A percentile compares a stretch with the other conserved stretches of the same genome.
Evolutionary conservation across 179 eudicot genomes (phyloP).

Genomic region (Beta corolliflora): DNA sequence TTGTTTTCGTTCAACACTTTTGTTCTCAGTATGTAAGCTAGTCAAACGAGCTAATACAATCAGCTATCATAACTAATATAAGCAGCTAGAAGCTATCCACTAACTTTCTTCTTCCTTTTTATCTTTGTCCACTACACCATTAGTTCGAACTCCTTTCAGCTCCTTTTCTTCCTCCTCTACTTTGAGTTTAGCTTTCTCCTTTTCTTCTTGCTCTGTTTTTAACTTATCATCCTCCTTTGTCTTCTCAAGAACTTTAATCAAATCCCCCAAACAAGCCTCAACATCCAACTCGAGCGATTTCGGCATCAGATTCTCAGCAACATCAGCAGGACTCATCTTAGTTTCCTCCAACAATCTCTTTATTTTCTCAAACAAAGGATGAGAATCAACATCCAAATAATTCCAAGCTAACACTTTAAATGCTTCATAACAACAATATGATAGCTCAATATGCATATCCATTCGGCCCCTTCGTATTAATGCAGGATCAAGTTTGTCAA

Average conservation of each 20-base stretch:
- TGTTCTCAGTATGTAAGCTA: no score
- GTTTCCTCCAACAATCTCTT: slow-evolving; percentile 28
- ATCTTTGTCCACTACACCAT: slow-evolving; percentile 6
- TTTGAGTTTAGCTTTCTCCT: slow-evolving; percentile 16
- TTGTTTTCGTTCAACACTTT: no score
- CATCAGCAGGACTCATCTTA: slow-evolving; percentile 49
- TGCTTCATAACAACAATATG: background rate
- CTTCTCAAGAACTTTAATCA: slow-evolving; percentile 42
- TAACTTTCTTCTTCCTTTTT: background rate
- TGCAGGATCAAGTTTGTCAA: slow-evolving; percentile 14
- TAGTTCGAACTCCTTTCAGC: background rate
- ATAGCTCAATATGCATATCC: slow-evolving; percentile 12
- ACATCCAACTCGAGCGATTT: slow-evolving; percentile 28
- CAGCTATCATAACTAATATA: no score
- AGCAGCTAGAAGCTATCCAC: no score
- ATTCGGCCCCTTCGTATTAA: background rate
- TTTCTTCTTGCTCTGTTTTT: slow-evolving; percentile 21
- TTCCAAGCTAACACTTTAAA: slow-evolving; percentile 8
- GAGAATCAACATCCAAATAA: slow-evolving; percentile 1
- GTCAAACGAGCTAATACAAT: no score
- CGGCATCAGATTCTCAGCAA: slow-evolving; percentile 48
- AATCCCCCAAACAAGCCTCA: slow-evolving; percentile 28
- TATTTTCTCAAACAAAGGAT: slow-evolving; percentile 26
- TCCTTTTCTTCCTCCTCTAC: slow-evolving; percentile 16
- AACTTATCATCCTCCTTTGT: slow-evolving; percentile 21